Conservation (phyloP, 331 rosid species). For the Phaseolus coccineus region DNA sequence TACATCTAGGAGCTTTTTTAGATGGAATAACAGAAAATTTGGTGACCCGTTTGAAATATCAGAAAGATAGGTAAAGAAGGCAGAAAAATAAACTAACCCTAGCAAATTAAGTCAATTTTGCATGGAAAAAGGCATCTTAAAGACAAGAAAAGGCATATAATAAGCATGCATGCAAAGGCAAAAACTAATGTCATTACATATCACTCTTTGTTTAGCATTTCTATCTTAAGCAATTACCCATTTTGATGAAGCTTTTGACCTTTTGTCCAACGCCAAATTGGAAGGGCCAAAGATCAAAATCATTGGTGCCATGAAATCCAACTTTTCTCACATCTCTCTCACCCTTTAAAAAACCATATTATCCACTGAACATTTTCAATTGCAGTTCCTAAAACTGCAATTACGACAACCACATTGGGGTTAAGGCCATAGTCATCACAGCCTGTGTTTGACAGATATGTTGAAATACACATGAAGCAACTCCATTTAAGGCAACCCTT, state of each 20-base stretch:
- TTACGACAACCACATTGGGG: conserved; percentile 41
- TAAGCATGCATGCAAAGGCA: background rate
- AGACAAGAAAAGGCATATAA: background rate
- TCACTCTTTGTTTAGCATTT: conserved; percentile 41
- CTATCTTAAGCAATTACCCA: conserved; percentile 35
- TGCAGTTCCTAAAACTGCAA: conserved; percentile 45
- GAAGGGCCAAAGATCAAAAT: conserved; percentile 31
- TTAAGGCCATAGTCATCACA: conserved; percentile 35
- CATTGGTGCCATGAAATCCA: background rate
- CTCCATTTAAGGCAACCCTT: conserved; percentile 14
- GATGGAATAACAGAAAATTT: too few species aligned
- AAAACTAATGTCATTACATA: background rate
- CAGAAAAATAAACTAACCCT: background rate
- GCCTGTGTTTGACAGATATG: conserved; percentile 36
- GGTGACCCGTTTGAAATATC: too few species aligned
- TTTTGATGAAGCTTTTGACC: conserved; percentile 45
- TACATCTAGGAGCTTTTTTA: too few species aligned
- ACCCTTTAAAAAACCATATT: background rate
- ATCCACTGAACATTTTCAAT: conserved; percentile 6
- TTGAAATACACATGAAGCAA: background rate
- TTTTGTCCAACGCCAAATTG: conserved; percentile 17
- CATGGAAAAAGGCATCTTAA: background rate
- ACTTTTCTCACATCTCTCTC: background rate
- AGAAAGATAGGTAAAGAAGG: too few species aligned
- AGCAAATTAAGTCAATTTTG: too few species aligned